phyloP scores from a whole-genome alignment of 805 yeast species.

The Pachysolen tannophilus region DNA sequence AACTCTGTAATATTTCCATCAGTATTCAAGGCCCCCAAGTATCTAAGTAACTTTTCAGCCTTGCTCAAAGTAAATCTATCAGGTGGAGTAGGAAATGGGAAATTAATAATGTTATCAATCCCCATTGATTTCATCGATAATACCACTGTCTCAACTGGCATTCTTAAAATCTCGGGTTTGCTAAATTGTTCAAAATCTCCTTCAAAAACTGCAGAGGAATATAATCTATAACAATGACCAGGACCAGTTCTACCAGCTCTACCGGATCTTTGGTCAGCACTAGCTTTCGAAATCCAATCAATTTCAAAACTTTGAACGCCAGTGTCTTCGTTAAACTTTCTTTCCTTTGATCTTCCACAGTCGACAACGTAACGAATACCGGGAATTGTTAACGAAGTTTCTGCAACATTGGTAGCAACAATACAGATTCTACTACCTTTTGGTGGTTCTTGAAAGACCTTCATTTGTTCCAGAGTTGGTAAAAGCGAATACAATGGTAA shows the following conservation, averaged over 20 bases:
- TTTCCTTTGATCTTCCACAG: constrained; percentile 88
- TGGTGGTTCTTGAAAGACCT: constrained; percentile 83
- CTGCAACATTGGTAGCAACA: constrained; percentile 96
- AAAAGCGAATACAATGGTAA: constrained; percentile 86
- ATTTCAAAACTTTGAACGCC: constrained; percentile 92
- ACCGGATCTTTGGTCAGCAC: constrained; percentile 92
- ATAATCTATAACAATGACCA: constrained; percentile 91
- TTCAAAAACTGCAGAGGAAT: constrained; percentile 90
- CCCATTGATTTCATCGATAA: constrained; percentile 97
- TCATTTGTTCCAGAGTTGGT: constrained; percentile 94
- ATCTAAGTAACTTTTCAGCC: constrained; percentile 61
- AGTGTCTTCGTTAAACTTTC: constrained; percentile 70
- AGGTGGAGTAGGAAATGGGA: constrained; percentile 97
- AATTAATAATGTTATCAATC: constrained; percentile 78
- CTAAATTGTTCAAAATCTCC: constrained; percentile 77
- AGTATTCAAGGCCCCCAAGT: constrained; percentile 69
- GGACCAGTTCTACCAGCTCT: constrained; percentile 94
- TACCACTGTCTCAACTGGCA: constrained; percentile 97
- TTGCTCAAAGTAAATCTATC: constrained; percentile 46
- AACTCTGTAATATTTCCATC: constrained; percentile 58
- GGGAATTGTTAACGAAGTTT: constrained; percentile 94
- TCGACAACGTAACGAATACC: constrained; percentile 93
- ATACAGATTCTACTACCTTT: constrained; percentile 80
- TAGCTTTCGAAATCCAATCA: constrained; percentile 90
- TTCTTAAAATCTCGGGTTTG: constrained; percentile 82